Evolutionary conservation across 176 grass and related monocot species (phyloP), one percentile per base, ranked within the genome.

Genomic region (Carex scoparia): DNA sequence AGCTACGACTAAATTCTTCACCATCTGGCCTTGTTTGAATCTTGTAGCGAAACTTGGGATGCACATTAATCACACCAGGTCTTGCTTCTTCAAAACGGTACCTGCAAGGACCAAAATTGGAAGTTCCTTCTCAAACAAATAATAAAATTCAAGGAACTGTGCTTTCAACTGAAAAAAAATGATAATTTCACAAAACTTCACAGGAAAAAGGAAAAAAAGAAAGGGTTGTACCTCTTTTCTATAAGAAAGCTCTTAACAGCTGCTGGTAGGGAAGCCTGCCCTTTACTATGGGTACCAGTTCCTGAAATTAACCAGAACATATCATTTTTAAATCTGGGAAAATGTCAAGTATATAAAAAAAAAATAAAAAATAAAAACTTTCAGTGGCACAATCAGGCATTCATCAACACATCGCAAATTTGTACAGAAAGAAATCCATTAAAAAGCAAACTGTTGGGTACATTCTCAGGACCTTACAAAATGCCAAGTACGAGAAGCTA

Each of bases 211-310:
- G 19, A 2, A 40, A 16, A 1, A 33, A 13, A 68, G 13, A 10
- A 48, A 48, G 19, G 40, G n/a, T 4, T 67, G 81, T 86, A 94
- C 89, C 95, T 65, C 37, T 95, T 89, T 69, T 95, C 95, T 65
- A 89, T 89, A 55, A 98, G 95, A 86, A 93, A 95, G 32, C 88
- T 84, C 87, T 82, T 91, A 69, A 95, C 53, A 27, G 88, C 93
- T 6, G 61, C 88, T 44, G 93, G 95, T 31, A 98, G 85, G 27
- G 92, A 94, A 83, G 95, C 92, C 65, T 94, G 86, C 2, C 92
- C 92, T 90, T 87, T 92, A 84, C 95, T 98, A 88, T 98, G 95
- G 9, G 90, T 98, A 42, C 95, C 95, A 44, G 87, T 91, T 76
- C 95, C 95, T 98, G 86, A n/a, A 86, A 76, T 80, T 61, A 76